These are phyloP conservation scores for Helotiales sp. DNA, from an alignment of 2,329 filamentous ascomycete genomes.

Conservation along the genomic window DNA sequence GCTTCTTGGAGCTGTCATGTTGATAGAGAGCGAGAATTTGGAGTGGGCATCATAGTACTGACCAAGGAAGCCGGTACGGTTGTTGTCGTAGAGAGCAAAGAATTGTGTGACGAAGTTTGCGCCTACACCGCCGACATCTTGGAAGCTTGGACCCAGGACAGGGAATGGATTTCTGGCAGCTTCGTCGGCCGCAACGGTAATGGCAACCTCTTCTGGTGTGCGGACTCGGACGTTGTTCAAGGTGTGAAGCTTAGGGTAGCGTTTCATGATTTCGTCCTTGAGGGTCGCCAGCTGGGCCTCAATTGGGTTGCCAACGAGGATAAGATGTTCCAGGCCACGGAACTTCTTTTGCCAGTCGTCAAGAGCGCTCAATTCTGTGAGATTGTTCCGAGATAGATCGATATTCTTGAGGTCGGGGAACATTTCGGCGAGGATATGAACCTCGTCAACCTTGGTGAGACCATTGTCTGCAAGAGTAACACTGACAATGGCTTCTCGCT, in stretches of 20 bases:
- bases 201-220: constrained; percentile 70
- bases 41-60: constrained; percentile 79
- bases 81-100: constrained; percentile 73
- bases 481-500: constrained; percentile 78
- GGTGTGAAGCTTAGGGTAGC: constrained; percentile 81
- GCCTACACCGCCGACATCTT: constrained; percentile 75
- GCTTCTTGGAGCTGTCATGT: constrained; percentile 62
- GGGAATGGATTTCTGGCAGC: constrained; percentile 60
- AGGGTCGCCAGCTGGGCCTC: constrained; percentile 64
- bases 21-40: constrained; percentile 76
- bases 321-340: constrained; percentile 77
- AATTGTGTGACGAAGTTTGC: constrained; percentile 78
- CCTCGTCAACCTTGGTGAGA: constrained; percentile 71
- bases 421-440: constrained; percentile 76
- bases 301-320: constrained; percentile 79
- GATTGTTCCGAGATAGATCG: constrained; percentile 83
- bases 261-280: constrained; percentile 74
- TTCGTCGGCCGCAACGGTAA: constrained; percentile 56
- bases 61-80: constrained; percentile 65
- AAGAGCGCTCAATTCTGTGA: constrained; percentile 70
- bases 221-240: constrained; percentile 78
- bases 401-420: constrained; percentile 88
- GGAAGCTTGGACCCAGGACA: constrained; percentile 69
- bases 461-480: constrained; percentile 83
- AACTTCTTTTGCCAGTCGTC: constrained; percentile 82